Percentiles rank a stretch among this genome's conserved stretches.
Evolutionary conservation across 2,329 filamentous ascomycete genomes (phyloP).

Genomic region (Colletotrichum incanum): DNA sequence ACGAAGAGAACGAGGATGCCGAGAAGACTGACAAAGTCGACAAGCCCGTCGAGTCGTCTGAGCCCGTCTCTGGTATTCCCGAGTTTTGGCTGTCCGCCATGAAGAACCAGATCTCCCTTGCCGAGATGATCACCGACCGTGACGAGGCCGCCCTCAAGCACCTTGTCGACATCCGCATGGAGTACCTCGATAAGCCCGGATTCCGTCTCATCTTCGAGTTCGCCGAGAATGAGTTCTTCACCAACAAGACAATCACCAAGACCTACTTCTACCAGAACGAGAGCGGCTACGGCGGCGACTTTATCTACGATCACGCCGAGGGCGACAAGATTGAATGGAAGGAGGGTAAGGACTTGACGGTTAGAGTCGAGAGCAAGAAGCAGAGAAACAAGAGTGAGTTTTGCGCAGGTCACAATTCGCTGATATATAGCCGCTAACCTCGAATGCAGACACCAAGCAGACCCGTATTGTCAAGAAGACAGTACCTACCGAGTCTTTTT

Average conservation of each 20-base stretch:
- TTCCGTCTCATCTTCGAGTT: conserved; percentile 99
- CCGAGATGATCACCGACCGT: conserved; percentile 98
- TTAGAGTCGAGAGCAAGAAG: conserved; percentile 98
- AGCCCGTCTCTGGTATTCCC: conserved; percentile 83
- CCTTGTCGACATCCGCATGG: conserved; percentile 95
- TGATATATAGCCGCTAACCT: conserved; percentile 1
- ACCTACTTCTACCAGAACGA: conserved; percentile 99
- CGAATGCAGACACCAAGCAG: conserved; percentile 91
- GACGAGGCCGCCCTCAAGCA: conserved; percentile 95
- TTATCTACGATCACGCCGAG: conserved; percentile 99
- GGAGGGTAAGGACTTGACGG: conserved; percentile 90
- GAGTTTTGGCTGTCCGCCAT: conserved; percentile 99
- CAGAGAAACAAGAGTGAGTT: conserved; percentile 97
- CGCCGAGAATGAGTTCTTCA: conserved; percentile 94
- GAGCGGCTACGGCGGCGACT: conserved; percentile 98
- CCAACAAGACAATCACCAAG: conserved; percentile 97
- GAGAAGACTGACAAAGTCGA: conserved; percentile 72
- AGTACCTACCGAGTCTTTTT: conserved; percentile 98
- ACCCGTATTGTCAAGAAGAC: conserved; percentile 99
- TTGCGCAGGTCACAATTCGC: background rate
- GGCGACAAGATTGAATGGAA: conserved; percentile 99
- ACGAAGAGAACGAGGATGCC: conserved; percentile 71
- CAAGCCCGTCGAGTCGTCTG: conserved; percentile 66
- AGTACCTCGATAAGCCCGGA: conserved; percentile 97
- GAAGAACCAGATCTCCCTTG: conserved; percentile 98